Percentiles rank a stretch among this genome's conserved stretches.
Evolutionary conservation across 208 protist species (phyloP).

Genomic region (Blastocrithidia nonstop): DNA sequence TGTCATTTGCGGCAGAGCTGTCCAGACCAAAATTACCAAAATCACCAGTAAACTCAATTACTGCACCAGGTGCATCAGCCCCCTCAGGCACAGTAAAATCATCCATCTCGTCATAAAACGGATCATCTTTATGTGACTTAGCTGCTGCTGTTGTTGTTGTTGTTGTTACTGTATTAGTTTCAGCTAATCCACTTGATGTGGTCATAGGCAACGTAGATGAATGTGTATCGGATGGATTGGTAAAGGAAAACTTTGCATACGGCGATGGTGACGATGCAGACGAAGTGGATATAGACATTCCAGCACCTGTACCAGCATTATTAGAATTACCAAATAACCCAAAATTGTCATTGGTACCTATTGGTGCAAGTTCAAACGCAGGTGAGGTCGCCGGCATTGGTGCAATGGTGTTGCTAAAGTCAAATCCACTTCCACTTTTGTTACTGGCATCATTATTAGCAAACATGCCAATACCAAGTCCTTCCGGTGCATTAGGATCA

Average conservation of each 20-base stretch:
- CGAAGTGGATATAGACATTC: neutral
- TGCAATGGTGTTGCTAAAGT: neutral
- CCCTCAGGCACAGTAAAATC: conserved; percentile 29
- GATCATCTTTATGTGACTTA: conserved; percentile 23
- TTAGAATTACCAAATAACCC: too few species aligned
- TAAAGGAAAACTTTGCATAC: conserved; percentile 1
- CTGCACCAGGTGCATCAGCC: conserved; percentile 4
- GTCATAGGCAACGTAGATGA: too few species aligned
- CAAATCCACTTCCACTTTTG: neutral
- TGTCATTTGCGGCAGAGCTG: neutral
- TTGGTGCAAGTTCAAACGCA: too few species aligned
- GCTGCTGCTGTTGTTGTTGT: conserved; percentile 2
- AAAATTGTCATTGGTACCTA: too few species aligned
- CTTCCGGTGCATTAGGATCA: conserved; percentile 14
- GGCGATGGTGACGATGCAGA: conserved; percentile 10
- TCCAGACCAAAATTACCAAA: conserved; percentile 14
- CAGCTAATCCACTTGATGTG: neutral
- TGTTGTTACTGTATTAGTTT: neutral
- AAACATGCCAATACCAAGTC: conserved; percentile 49
- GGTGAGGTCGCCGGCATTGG: neutral
- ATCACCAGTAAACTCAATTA: conserved; percentile 18
- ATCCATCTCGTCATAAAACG: conserved; percentile 64
- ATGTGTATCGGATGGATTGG: too few species aligned
- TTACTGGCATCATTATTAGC: conserved; percentile 6
- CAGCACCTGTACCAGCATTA: too few species aligned